phyloP scores from a whole-genome alignment of 2,329 filamentous ascomycete genomes.

The Colletotrichum liaoningense region DNA sequence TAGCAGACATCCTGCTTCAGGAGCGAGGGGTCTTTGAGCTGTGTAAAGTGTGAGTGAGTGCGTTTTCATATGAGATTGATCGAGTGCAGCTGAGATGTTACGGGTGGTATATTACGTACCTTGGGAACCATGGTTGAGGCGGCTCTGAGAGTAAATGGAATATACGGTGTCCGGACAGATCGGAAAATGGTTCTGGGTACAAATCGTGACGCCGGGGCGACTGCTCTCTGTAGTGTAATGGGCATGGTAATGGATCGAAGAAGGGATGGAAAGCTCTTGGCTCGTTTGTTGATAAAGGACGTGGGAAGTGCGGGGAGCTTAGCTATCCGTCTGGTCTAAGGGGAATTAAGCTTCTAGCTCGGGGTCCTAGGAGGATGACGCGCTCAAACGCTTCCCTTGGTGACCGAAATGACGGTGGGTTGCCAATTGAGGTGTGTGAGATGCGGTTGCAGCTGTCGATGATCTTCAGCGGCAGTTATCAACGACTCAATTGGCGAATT shows the following conservation, averaged over 20 bases:
- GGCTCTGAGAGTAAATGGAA: conserved; percentile 44
- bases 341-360: neutral
- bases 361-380: neutral
- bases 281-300: neutral
- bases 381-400: neutral
- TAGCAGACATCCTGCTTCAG: conserved; percentile 86
- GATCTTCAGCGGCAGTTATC: conserved; percentile 5
- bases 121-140: conserved; percentile 62
- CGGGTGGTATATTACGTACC: conserved; percentile 47
- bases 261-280: conserved; percentile 10
- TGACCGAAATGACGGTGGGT: neutral
- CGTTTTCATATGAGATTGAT: neutral
- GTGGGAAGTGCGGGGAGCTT: conserved; percentile 22
- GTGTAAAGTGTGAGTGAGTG: neutral
- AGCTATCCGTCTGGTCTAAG: neutral
- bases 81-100: neutral
- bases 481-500: neutral
- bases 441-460: neutral
- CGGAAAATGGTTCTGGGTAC: conserved; percentile 22
- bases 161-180: conserved; percentile 15
- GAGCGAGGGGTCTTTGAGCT: conserved; percentile 84
- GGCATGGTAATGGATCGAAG: conserved; percentile 26
- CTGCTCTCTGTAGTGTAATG: conserved; percentile 30
- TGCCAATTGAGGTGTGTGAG: too few species aligned
- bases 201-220: conserved; percentile 31